phyloP scores from a whole-genome alignment of 345 rosid species.

The Citrus hindsii region DNA sequence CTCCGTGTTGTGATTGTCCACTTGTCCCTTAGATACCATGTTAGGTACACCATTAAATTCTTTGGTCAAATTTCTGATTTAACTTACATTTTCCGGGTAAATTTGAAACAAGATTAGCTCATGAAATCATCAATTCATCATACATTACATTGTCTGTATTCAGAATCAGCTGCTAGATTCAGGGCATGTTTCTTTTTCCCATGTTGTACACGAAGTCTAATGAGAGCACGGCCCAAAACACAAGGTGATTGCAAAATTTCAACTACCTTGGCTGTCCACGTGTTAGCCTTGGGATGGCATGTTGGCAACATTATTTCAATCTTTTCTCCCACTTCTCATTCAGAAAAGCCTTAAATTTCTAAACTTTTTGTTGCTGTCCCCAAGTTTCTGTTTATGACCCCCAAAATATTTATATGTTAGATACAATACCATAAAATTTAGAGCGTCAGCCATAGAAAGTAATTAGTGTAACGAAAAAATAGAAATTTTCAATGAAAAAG shows the following conservation, averaged over 20 bases:
- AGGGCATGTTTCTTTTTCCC: neutral
- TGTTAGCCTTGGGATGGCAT: conserved; percentile 14
- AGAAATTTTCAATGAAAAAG: too few species aligned
- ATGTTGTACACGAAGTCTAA: conserved; percentile 1
- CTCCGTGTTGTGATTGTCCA: conserved; percentile 17
- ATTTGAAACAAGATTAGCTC: neutral
- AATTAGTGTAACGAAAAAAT: too few species aligned
- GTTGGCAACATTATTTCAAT: conserved; percentile 14
- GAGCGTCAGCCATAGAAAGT: too few species aligned
- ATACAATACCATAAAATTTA: too few species aligned
- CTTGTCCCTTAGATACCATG: conserved; percentile 20
- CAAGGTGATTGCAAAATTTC: conserved; percentile 27
- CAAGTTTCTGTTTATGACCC: too few species aligned
- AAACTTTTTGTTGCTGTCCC: too few species aligned
- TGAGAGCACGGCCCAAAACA: conserved; percentile 1
- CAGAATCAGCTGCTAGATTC: neutral
- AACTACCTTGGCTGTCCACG: conserved; percentile 23
- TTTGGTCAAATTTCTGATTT: conserved; percentile 12
- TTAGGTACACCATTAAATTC: conserved; percentile 50
- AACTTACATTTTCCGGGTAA: neutral
- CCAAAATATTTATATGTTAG: too few species aligned
- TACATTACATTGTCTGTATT: neutral
- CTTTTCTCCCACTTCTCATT: too few species aligned
- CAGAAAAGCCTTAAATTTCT: too few species aligned
- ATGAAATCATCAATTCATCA: neutral